Conservation (phyloP, 495 filamentous ascomycete genomes). For the Immersiella caudata region DNA sequence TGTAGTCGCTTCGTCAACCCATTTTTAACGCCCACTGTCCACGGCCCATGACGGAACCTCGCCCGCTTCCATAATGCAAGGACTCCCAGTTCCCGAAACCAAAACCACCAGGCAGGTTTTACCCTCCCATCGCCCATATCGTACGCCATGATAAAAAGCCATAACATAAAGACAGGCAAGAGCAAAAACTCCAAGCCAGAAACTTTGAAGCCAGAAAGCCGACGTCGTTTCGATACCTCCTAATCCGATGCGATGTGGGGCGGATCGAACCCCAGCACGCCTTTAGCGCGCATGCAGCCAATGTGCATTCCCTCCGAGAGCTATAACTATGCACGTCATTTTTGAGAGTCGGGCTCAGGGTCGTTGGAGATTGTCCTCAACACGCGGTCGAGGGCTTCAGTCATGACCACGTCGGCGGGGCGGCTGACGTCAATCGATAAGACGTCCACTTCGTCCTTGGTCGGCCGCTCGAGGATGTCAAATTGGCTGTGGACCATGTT, state of each 20-base stretch:
- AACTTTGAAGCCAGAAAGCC: not conserved
- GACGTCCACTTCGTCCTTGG: constrained; percentile 77
- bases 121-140: not conserved
- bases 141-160: not conserved
- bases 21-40: constrained; percentile 11
- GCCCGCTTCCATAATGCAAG: constrained; percentile 10
- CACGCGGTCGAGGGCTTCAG: constrained; percentile 60
- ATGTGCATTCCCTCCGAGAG: constrained; percentile 3
- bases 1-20: constrained; percentile 5
- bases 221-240: constrained; percentile 5
- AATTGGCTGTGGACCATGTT: constrained; percentile 97
- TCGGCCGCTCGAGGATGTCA: constrained; percentile 79
- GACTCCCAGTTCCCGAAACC: not conserved
- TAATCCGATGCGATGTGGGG: constrained; percentile 13
- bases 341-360: constrained; percentile 9
- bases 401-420: constrained; percentile 65
- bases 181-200: constrained; percentile 1
- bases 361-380: constrained; percentile 41
- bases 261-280: constrained; percentile 11
- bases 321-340: constrained; percentile 11
- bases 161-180: not conserved
- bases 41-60: not conserved
- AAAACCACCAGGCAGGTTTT: constrained; percentile 5
- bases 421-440: constrained; percentile 78
- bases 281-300: constrained; percentile 9